Evolutionary conservation across 352 stramenopile genomes (phyloP), one percentile per base, ranked within the genome.

Genomic region (Globisporangium sylvaticum): DNA sequence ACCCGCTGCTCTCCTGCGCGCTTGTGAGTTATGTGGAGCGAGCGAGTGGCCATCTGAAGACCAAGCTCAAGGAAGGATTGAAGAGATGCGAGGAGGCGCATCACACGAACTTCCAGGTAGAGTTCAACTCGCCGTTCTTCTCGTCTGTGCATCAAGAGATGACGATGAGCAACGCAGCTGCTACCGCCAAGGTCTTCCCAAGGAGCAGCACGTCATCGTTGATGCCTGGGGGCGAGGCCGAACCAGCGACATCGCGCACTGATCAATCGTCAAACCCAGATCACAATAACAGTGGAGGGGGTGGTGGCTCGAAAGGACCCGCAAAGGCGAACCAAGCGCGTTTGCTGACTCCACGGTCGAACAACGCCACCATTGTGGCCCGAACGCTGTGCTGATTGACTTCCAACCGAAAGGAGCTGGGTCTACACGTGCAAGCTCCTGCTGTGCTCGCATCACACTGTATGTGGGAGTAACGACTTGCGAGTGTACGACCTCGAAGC

Each of bases 101-200:
- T 44, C 85, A 94, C 62, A 70, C 67, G 0, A 80, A 20, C 14
- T 97, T 92, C 61, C 67, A 81, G 2, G 77, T 92, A 0, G 82
- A 94, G 52, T 83, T 97, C 44, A 96, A 97, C 57, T 97, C 89
- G 3, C 89, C 90, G 0, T 98, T 91, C 39, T 97, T 97, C 52
- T 68, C 84, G 18, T 74, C 87, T 0, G 74, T 84, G 2, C 73
- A 81, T 15, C 68, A 76, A 0, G 89, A 95, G 22, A 60, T 94
- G 25, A 82, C 75, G 1, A 42, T 87, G 18, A 84, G 72, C 50
- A 65, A 27, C 14, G 24, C 55, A 7, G 55, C 58, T n/a, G 69
- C 6, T 18, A 52, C 59, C 1, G 70, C n/a, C 48, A 65, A 37
- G 50, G 10, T 52, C 4, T 34, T 29, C 10, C 12, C 66, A 18